A percentile compares a stretch with the other conserved stretches of the same genome.
Evolutionary conservation across 495 filamentous ascomycete genomes (phyloP).

Genomic region (Hypoxylon subgilvum): DNA sequence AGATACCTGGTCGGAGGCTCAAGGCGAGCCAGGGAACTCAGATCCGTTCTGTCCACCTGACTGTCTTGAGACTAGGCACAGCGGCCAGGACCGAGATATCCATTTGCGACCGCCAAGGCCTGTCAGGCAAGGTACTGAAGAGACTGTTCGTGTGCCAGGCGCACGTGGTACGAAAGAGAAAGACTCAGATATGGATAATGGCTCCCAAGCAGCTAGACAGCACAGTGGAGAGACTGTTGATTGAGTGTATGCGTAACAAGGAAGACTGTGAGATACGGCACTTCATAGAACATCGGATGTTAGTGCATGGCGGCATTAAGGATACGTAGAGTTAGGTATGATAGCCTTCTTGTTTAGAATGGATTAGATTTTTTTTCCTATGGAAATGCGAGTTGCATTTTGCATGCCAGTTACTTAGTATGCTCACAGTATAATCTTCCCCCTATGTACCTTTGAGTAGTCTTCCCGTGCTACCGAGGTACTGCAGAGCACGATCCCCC

Average conservation of each 20-base stretch:
- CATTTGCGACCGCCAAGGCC: neutral
- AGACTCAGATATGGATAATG: neutral
- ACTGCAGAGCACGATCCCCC: no score
- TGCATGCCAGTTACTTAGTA: no score
- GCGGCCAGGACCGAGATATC: constrained; percentile 1
- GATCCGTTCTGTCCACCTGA: constrained; percentile 35
- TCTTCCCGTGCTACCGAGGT: no score
- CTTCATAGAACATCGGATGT: no score
- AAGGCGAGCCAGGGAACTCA: constrained; percentile 37
- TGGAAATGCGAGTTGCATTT: no score
- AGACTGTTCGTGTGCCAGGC: neutral
- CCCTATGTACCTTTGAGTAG: neutral
- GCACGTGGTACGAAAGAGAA: neutral
- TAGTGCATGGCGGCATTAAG: no score
- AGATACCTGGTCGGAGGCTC: constrained; percentile 31
- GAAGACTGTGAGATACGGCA: no score
- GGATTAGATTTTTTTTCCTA: constrained; percentile 1
- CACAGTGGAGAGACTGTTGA: no score
- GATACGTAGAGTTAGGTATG: neutral
- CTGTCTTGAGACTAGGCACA: constrained; percentile 20
- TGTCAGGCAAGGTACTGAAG: neutral
- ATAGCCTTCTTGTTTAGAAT: neutral
- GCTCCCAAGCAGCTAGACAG: neutral
- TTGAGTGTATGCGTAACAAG: no score
- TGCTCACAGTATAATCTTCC: neutral